phyloP scores from a whole-genome alignment of 2,329 filamentous ascomycete species.

The Sporothrix variecibatus region DNA sequence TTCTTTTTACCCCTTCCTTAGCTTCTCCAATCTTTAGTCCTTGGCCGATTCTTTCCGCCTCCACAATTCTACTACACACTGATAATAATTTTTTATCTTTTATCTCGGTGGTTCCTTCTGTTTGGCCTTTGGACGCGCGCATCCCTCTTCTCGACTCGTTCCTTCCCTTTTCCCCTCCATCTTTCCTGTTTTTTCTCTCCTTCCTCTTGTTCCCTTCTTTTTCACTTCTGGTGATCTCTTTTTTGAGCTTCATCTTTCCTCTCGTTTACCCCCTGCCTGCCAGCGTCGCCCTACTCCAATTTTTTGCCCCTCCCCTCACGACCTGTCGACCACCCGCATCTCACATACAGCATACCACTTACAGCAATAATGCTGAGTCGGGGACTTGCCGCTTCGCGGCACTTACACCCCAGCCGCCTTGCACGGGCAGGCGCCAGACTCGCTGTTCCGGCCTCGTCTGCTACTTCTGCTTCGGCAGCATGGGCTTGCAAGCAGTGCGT shows the following conservation, averaged over 20 bases:
- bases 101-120: constrained; percentile 21
- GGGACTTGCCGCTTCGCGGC: constrained; percentile 28
- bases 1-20: constrained; percentile 15
- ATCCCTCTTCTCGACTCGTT: neutral
- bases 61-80: constrained; percentile 2
- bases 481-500: constrained; percentile 27
- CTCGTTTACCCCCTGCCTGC: neutral
- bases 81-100: constrained; percentile 18
- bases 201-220: neutral
- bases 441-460: neutral
- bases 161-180: constrained; percentile 17
- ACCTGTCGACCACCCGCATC: neutral
- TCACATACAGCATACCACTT: neutral
- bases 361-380: constrained; percentile 30
- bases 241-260: neutral
- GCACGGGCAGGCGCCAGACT: constrained; percentile 18
- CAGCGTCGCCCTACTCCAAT: constrained; percentile 14
- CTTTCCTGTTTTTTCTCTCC: neutral
- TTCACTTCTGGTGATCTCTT: constrained; percentile 2
- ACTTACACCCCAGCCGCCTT: constrained; percentile 21
- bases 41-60: constrained; percentile 26
- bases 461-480: neutral
- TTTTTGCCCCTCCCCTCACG: constrained; percentile 19
- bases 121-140: constrained; percentile 4
- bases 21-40: constrained; percentile 18